Evolutionary conservation across 2,329 filamentous ascomycete species (phyloP).

Genomic region (Parafenestella ontariensis): DNA sequence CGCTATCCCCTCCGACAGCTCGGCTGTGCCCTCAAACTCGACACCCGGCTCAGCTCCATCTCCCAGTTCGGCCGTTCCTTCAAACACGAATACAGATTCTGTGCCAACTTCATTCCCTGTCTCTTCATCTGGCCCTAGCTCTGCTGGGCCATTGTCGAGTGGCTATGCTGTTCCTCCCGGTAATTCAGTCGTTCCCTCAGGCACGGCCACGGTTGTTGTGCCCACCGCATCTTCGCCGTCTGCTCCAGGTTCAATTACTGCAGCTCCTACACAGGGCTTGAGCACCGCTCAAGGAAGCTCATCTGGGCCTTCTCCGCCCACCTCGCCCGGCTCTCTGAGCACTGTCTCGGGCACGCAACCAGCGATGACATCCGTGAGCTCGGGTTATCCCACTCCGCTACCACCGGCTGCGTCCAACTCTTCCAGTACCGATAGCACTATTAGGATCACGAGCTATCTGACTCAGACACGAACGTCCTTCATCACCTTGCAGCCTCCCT

Average conservation of each 20-base stretch:
- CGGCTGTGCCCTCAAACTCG: not conserved
- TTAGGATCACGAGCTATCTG: constrained; percentile 34
- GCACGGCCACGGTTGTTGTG: not conserved
- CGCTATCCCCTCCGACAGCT: constrained; percentile 4
- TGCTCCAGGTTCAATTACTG: not conserved
- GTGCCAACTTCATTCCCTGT: constrained; percentile 3
- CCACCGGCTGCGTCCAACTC: constrained; percentile 19
- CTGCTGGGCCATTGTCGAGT: not conserved
- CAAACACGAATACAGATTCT: constrained; percentile 5
- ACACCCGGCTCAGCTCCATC: too few relatives aligned
- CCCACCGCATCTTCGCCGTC: not conserved
- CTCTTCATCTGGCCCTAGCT: constrained; percentile 2
- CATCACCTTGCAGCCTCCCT: constrained; percentile 17
- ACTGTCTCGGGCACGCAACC: constrained; percentile 15
- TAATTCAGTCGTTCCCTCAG: constrained; percentile 2
- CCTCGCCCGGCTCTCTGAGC: constrained; percentile 1
- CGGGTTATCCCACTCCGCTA: constrained; percentile 12
- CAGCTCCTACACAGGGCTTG: constrained; percentile 4
- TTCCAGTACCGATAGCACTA: constrained; percentile 24
- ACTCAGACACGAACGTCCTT: constrained; percentile 31
- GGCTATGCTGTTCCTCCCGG: constrained; percentile 2
- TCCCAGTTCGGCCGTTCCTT: not conserved
- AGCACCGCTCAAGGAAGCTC: not conserved
- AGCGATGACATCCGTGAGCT: constrained; percentile 13
- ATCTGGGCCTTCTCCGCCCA: constrained; percentile 3